Conservation (phyloP, 192 early-diverging fungal species). For the Coemansia sp. region DNA sequence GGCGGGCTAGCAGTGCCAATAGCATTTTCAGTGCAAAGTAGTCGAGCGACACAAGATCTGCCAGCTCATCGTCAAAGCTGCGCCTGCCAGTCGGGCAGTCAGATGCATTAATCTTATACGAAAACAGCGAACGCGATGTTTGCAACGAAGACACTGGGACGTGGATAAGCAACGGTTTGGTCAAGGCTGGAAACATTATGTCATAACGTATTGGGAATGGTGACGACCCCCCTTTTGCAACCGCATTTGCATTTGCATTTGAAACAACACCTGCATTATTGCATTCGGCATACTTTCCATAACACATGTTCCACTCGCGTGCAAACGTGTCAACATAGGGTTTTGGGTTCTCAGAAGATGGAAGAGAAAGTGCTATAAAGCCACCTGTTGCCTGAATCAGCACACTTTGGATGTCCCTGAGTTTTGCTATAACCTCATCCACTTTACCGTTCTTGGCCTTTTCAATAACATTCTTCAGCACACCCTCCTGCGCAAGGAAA, state of each 20-base stretch:
- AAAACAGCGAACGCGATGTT: slow-evolving; percentile 46
- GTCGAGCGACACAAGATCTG: slow-evolving; percentile 49
- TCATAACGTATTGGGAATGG: slow-evolving; percentile 53
- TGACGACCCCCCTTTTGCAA: neutral
- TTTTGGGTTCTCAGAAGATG: slow-evolving; percentile 11
- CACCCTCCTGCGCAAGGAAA: slow-evolving; percentile 67
- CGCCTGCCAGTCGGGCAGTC: slow-evolving; percentile 11
- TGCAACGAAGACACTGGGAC: slow-evolving; percentile 54
- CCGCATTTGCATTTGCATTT: neutral
- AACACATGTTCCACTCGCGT: slow-evolving; percentile 28
- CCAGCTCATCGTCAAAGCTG: slow-evolving; percentile 39
- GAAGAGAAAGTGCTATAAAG: slow-evolving; percentile 26
- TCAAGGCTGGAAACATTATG: slow-evolving; percentile 43
- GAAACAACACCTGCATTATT: neutral
- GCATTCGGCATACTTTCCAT: neutral
- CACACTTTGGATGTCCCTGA: slow-evolving; percentile 9
- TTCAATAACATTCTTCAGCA: slow-evolving; percentile 59
- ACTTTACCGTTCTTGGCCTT: slow-evolving; percentile 10
- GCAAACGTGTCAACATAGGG: slow-evolving; percentile 16
- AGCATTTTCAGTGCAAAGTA: slow-evolving; percentile 62
- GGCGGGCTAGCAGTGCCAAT: slow-evolving; percentile 66
- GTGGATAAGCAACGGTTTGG: slow-evolving; percentile 44
- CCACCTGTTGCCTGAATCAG: slow-evolving; percentile 1
- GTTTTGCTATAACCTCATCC: slow-evolving; percentile 12
- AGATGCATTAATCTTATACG: slow-evolving; percentile 45